These are phyloP conservation scores for Trifolium subterraneum DNA, from an alignment of 306 rosid species.

Conservation along the genomic window DNA sequence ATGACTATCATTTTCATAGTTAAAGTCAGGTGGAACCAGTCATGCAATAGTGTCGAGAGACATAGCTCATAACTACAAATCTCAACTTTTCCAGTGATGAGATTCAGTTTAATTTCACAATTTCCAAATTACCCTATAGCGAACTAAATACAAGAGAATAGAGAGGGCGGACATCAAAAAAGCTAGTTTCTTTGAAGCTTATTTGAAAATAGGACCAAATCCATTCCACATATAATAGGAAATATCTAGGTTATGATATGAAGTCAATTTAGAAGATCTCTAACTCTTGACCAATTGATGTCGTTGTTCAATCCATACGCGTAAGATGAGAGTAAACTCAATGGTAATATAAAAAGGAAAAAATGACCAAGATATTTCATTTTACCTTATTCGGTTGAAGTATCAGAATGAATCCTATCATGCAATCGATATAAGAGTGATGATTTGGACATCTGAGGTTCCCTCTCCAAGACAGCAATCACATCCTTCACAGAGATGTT, in stretches of 20 bases:
- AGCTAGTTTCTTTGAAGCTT: neutral
- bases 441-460: conserved; percentile 87
- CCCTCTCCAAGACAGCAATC: conserved; percentile 88
- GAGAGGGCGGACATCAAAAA: neutral
- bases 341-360: conserved; percentile 13
- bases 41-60: neutral
- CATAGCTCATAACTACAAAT: conserved; percentile 12
- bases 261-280: conserved; percentile 5
- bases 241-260: neutral
- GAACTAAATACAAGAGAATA: neutral
- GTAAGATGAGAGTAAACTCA: conserved; percentile 3
- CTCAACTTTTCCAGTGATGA: neutral
- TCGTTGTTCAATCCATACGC: neutral
- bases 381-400: conserved; percentile 52
- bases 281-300: neutral
- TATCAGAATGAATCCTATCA: conserved; percentile 61
- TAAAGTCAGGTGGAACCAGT: neutral
- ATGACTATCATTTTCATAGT: neutral
- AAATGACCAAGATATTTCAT: conserved; percentile 3
- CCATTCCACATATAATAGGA: neutral
- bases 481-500: conserved; percentile 81
- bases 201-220: neutral
- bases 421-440: conserved; percentile 67
- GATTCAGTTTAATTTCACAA: conserved; percentile 14
- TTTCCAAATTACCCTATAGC: conserved; percentile 24